Conservation (phyloP, 305 asterid genomes). For the Stenogyne calaminthoides region DNA sequence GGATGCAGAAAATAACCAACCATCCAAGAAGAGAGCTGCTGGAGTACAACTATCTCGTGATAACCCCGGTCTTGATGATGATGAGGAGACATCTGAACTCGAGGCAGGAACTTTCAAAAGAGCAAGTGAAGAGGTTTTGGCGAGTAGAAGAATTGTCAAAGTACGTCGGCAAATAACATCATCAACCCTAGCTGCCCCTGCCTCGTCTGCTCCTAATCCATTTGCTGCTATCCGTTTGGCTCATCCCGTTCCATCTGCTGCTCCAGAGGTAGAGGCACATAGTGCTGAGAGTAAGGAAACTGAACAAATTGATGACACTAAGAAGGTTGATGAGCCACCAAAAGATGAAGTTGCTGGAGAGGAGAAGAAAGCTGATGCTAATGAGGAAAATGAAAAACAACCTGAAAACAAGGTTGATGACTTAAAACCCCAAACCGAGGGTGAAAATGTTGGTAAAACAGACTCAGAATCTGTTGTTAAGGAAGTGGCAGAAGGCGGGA, state of each 20-base stretch:
- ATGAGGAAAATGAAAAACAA: constrained; percentile 33
- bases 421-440: constrained; percentile 33
- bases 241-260: constrained; percentile 44
- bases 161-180: constrained; percentile 63
- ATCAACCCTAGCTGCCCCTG: constrained; percentile 44
- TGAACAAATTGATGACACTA: constrained; percentile 27
- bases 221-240: constrained; percentile 65
- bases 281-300: constrained; percentile 31
- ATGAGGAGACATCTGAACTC: constrained; percentile 54
- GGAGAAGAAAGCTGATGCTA: constrained; percentile 36
- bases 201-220: constrained; percentile 62
- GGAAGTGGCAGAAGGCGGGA: constrained; percentile 37
- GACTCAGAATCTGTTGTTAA: constrained; percentile 34
- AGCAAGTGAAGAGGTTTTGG: constrained; percentile 82
- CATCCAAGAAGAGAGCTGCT: constrained; percentile 90
- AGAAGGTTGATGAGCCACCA: constrained; percentile 33
- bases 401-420: constrained; percentile 42
- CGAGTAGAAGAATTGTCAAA: constrained; percentile 75
- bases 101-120: constrained; percentile 69
- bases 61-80: constrained; percentile 83
- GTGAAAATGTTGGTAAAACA: constrained; percentile 31
- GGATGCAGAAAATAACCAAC: constrained; percentile 70
- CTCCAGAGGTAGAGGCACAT: constrained; percentile 30
- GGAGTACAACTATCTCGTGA: constrained; percentile 80
- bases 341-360: constrained; percentile 31